Evolutionary conservation across 306 rosid species (phyloP).

Genomic region (Glycyrrhiza uralensis): DNA sequence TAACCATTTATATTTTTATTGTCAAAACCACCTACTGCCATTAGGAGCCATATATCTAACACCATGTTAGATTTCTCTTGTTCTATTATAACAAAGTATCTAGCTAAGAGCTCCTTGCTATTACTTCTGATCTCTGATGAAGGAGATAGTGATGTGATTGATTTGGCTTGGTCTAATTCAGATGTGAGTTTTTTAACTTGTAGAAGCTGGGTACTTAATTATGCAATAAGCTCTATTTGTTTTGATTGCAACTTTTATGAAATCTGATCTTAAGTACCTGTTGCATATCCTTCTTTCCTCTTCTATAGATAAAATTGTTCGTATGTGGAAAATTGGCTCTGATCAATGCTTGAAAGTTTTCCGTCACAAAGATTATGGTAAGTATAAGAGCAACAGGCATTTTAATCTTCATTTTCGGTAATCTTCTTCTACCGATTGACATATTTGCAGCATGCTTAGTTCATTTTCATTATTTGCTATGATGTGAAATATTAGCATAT

Average conservation of each 20-base stretch:
- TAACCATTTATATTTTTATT: neutral
- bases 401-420: neutral
- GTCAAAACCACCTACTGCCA: neutral
- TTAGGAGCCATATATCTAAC: conserved; percentile 13
- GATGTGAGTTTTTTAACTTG: conserved; percentile 61
- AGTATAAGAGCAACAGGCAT: neutral
- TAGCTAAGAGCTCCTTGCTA: neutral
- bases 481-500: neutral
- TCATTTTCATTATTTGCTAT: conserved; percentile 1
- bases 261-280: conserved; percentile 26
- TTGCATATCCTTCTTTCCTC: conserved; percentile 80
- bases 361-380: conserved; percentile 79
- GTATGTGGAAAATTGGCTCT: conserved; percentile 71
- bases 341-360: conserved; percentile 53
- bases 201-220: neutral
- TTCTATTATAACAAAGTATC: conserved; percentile 17
- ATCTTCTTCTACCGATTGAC: neutral
- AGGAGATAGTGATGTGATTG: conserved; percentile 83
- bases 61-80: neutral
- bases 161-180: conserved; percentile 90
- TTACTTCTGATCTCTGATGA: too few species aligned
- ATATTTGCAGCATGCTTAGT: neutral
- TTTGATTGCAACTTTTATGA: neutral
- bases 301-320: conserved; percentile 90
- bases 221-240: neutral